Base-by-base conservation (phyloP, 225 moss, liverwort and hornwort genomes). In the Takakia lepidozioides region DNA sequence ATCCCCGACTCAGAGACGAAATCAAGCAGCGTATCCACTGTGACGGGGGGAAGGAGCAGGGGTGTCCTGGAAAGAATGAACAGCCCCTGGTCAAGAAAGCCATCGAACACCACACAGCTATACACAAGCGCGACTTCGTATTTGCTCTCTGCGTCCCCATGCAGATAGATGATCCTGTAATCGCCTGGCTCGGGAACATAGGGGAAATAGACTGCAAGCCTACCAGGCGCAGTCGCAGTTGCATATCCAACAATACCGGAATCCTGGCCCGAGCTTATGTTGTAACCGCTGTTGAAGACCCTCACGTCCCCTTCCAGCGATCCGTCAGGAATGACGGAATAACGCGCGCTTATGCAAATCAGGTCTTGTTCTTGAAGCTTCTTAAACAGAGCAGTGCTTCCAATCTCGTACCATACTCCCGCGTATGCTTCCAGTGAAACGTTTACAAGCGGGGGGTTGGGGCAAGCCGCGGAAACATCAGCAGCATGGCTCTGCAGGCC, bases 331-430 rank as follows among this genome's bases (percentile, higher is more conserved):
- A 76, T 67, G 11, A 76, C 0, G 0, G 71, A 61, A 60, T 67
- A 76, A 1, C 76, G 47, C 0, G 30, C 60, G 1, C 45, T 42
- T 5, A 37, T 64, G 54, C 71, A 76, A 1, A 8, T 54, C 0
- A 60, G 21, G 27, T 43, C 22, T 1, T 1, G 21, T 29, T 72
- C 71, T 1, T 27, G 1, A 1, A 0, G 0, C 1, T 38, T 15
- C 36, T 76, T 57, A 14, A 56, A 32, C 2, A 41, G 55, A 1
- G 71, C 57, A n/a, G 71, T 67, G 13, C 67, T 57, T 0, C 67
- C 76, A 16, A 65, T 58, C 22, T 72, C 57, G 21, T 72, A 72
- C 77, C 77, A 78, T 10, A 68, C 35, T 0, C 72, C 72, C 13
- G 54, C 1, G 43, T 61, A 77, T 0, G 72, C 61, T 13, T 60